Base-by-base conservation (phyloP, 1,284 basidiomycete species). In the Meira miltonrushii region DNA sequence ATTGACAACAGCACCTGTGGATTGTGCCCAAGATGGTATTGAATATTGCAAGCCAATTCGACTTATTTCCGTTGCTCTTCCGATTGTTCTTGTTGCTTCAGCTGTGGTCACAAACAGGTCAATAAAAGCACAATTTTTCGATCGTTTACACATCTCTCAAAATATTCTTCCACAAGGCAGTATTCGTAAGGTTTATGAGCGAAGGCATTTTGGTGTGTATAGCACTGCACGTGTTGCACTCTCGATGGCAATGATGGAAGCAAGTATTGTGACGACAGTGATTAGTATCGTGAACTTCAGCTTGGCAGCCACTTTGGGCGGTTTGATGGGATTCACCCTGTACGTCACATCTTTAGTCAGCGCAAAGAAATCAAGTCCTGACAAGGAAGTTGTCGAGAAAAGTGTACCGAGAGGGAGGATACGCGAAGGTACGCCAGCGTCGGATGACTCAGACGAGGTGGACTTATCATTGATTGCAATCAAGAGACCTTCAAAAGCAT, bases 231-330 rank as follows among this genome's bases (percentile, higher is more conserved):
- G 37, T 2, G 64, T 66, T n/a, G 48, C 74, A 17, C 61, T 67
- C 17, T 64, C 68, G 7, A 69, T 76, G 48, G 61, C 69, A 19
- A 62, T 71, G 10, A 59, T 76, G 2, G 62, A 75, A 33, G 65
- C 67, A 0, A 72, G 72, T 17, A 70, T 74, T 65, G 55, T 72
- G 0, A 49, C 64, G 5, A 67, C 66, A 8, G 67, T 72, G 4
- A 51, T 73, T 19, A 69, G 66, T 48, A 60, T 71, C 13, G 60
- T 71, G 46, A 76, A 76, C 47, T 70, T 72, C 37, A 58, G 65
- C 8, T 62, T 70, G 19, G 74, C 74, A 4, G 62, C 67, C 15
- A 49, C 46, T 25, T 54, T 60, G 39, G 67, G 50, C 15, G 10
- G 59, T 38, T 19, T 59, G 5, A 28, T 64, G 25, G 41, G 47